Evolutionary conservation across 1,284 basidiomycete genomes (phyloP), one percentile per base, ranked within the genome.

Genomic region (Moesziomyces antarcticus): DNA sequence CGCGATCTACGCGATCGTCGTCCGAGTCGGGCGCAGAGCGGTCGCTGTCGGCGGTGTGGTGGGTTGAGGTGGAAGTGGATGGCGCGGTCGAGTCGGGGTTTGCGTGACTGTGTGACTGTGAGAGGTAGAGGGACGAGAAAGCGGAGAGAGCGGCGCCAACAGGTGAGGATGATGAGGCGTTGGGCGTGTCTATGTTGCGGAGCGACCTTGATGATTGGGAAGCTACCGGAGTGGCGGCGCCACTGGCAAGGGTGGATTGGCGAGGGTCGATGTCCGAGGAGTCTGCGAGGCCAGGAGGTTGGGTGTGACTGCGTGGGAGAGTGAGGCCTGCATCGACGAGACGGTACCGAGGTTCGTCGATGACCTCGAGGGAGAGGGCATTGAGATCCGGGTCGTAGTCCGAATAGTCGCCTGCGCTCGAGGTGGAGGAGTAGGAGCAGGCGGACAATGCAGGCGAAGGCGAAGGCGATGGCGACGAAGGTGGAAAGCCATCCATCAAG

Each of bases 391-490:
- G 55, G 18, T 69, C 68, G 5, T 68, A 56, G 13, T 73, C 71
- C 14, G 71, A 72, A 14, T 62, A 52, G 51, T 73, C 69, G 27
- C 56, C 61, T 13, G 53, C 47, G 35, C 61, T 70, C 13, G 68
- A 64, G 27, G 73, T 40, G 21, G 73, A 70, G 3, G 73, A 58
- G 56, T 58, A 75, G 18, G 73, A 73, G 40, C 66, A 78, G 14
- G 75, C 75, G 4, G 73, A 75, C 9, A 78, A 54, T 3, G 73
- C 68, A 7, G 75, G 75, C 8, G 75, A 78, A 1, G 75, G 70
- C 0, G 73, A 67, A 0, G 74, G 67, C 11, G 68, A 64, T 2
- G 73, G 62, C 20, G 67, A 75, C 30, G 30, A 33, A 10, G 13
- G 30, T 3, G 51, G 52, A 24, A 57, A 52, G 3, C 67, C 67